Evolutionary conservation across 1,284 basidiomycete genomes (phyloP), one percentile per base, ranked within the genome.

Genomic region (Puccinia polysora): DNA sequence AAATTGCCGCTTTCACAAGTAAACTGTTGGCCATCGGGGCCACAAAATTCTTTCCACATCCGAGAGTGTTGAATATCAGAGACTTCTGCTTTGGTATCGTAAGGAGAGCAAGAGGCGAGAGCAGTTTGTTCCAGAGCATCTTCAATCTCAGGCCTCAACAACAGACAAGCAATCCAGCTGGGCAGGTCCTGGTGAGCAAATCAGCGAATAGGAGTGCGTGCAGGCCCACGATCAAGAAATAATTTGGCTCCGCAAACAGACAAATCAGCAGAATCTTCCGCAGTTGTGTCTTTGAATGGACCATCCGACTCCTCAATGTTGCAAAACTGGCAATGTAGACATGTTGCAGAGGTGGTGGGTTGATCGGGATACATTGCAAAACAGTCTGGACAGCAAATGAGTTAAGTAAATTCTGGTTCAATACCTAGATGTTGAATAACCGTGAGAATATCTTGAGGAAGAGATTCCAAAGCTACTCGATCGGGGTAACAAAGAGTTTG

Each of bases 61-160:
- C 50, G 28, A 8, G 65, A 68, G 18, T 67, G 20, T n/a, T 67
- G 65, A 56, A 67, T 67, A 34, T 67, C 50, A 18, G 32, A 36
- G 12, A 55, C 38, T 18, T 53, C 28, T 15, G 6, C 7, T 10
- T 47, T n/a, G 2, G 49, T 15, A 28, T 55, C 18, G 36, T 34
- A 65, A 14, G 49, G 50, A 12, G 12, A 23, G 8, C 7, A 4
- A 4, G 64, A 65, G 5, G 14, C 20, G 12, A 10, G n/a, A 10
- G 52, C 50, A 18, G 18, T 38, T 18, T 36, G 6, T 15, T 67
- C 50, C 14, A 67, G 20, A 18, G 18, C 23, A 4, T 67, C 65
- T 56, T 67, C 52, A 28, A 67, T 67, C 6, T 18, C 38, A 4
- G 12, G 32, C 28, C 65, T 32, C 7, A 36, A 55, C 7, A 67